Evolutionary conservation across 2,329 filamentous ascomycete species (phyloP), one percentile per base, ranked within the genome.

Genomic region (Cucurbitaria berberidis): DNA sequence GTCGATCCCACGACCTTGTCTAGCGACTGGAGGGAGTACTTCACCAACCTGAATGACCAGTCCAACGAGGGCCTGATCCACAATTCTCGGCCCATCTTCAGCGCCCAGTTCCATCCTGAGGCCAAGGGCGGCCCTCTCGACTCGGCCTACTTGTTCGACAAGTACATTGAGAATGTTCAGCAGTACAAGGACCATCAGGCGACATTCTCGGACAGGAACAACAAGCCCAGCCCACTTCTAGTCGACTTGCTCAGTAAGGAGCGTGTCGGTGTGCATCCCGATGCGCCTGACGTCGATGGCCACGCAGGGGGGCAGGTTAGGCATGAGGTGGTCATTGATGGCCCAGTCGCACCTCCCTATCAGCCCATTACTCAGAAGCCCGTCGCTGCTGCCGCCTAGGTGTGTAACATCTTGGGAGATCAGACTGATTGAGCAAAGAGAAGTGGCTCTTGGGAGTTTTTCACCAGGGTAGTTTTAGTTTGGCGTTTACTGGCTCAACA

Each of bases 1-100:
- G 95, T 99, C 36, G 91, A 98, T 74, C 83, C 91, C 4, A 83
- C 84, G 54, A 96, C 91, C 10, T 82, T 99, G 35, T 86, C 90
- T 48, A 81, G 80, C 49, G 92, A 97, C 32, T 99, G 92, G 87
- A 95, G 93, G 83, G 93, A 96, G 77, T 98, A 96, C 84, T 99
- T 98, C 75, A 89, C 96, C 77, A 98, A 99, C 83, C 83, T 98
- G 63, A 99, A 98, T 78, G 95, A 99, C 73, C 91, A 92, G 58
- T 93, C 89, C 77, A 99, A 99, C 77, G 95, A 99, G 82, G 93
- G 90, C 55, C 91, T 99, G 86, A 92, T 97, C 75, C 95, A 99
- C 84, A 92, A 89, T 79, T 89, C 90, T 53, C 90, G 93, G 30
- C 95, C 95, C 59, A 99, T 99, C 75, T 98, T 99, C 84, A 93